Percentiles rank a stretch among this genome's conserved stretches.
Conservation (phyloP, 1,139 yeast species). For the Lodderomyces beijingensis region DNA sequence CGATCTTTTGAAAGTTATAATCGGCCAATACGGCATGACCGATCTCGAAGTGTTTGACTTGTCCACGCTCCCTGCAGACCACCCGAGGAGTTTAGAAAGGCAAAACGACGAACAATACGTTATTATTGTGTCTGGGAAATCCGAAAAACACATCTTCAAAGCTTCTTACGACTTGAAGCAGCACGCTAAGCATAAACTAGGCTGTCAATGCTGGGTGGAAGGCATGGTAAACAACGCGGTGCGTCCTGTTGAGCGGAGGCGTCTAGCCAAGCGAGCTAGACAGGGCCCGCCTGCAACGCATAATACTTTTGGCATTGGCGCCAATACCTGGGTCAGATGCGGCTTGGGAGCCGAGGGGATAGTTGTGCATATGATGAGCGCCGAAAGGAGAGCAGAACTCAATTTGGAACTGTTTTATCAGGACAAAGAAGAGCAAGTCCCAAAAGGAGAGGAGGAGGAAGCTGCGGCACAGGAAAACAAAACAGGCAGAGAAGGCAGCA, state of each 20-base stretch:
- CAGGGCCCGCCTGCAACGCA: slow-evolving; percentile 54
- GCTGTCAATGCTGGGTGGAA: slow-evolving; percentile 52
- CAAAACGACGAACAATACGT: slow-evolving; percentile 41
- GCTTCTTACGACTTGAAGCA: slow-evolving; percentile 58
- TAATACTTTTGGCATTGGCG: slow-evolving; percentile 50
- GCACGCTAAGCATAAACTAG: slow-evolving; percentile 30
- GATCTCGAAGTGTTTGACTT: slow-evolving; percentile 57
- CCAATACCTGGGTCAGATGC: slow-evolving; percentile 79
- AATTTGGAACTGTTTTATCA: slow-evolving; percentile 71
- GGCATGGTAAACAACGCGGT: slow-evolving; percentile 66
- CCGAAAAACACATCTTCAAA: slow-evolving; percentile 69
- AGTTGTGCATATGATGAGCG: slow-evolving; percentile 68
- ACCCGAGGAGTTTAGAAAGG: slow-evolving; percentile 33
- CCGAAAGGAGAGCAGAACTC: slow-evolving; percentile 59
- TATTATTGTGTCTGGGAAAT: slow-evolving; percentile 73
- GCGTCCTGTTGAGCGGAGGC: slow-evolving; percentile 54
- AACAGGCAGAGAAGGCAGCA: not conserved
- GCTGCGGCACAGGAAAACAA: slow-evolving; percentile 1
- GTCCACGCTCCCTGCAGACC: slow-evolving; percentile 30
- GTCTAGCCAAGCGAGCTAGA: slow-evolving; percentile 57
- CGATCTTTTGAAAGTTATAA: slow-evolving; percentile 44
- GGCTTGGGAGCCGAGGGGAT: slow-evolving; percentile 62
- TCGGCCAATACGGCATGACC: slow-evolving; percentile 59
- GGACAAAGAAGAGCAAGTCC: slow-evolving; percentile 22
- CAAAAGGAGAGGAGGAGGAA: no score